These are phyloP conservation scores for Aspergillus thermomutatus DNA, from an alignment of 2,329 filamentous ascomycete genomes.

Conservation along the genomic window DNA sequence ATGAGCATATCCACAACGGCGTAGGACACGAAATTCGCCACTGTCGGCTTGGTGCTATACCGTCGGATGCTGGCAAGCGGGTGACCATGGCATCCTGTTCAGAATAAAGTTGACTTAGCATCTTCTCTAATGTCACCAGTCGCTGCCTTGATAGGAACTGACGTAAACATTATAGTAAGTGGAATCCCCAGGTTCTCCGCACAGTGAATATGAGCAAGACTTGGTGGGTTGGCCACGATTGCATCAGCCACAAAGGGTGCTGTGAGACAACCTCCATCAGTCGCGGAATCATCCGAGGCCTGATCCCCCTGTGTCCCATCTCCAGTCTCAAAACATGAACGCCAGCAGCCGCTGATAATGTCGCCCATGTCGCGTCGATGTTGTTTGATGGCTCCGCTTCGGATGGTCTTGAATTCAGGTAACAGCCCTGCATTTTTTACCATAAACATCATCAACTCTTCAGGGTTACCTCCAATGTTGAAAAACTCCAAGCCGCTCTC, in stretches of 20 bases:
- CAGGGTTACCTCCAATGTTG: slow-evolving; percentile 70
- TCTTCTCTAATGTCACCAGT: no score
- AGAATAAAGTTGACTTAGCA: no score
- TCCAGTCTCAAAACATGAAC: slow-evolving; percentile 76
- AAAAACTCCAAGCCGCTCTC: slow-evolving; percentile 73
- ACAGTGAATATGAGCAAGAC: slow-evolving; percentile 74
- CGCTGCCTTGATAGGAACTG: no score
- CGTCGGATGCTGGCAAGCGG: slow-evolving; percentile 78
- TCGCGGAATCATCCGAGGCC: slow-evolving; percentile 48
- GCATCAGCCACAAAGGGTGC: slow-evolving; percentile 77
- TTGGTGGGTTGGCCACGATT: slow-evolving; percentile 82
- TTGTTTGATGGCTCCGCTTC: slow-evolving; percentile 72
- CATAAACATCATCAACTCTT: slow-evolving; percentile 83
- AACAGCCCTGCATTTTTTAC: slow-evolving; percentile 84
- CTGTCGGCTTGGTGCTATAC: slow-evolving; percentile 68
- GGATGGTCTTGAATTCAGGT: slow-evolving; percentile 74
- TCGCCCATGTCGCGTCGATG: slow-evolving; percentile 71
- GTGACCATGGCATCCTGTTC: slow-evolving; percentile 72
- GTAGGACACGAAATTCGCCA: slow-evolving; percentile 81
- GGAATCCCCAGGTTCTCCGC: slow-evolving; percentile 76
- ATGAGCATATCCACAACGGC: slow-evolving; percentile 86
- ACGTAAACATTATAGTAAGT: slow-evolving; percentile 82
- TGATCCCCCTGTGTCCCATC: slow-evolving; percentile 57
- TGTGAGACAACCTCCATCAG: slow-evolving; percentile 35
- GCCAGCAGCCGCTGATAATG: slow-evolving; percentile 82